These are phyloP conservation scores for Fusarium brevicatenulatum DNA, from an alignment of 2,329 filamentous ascomycete species.

Conservation along the genomic window DNA sequence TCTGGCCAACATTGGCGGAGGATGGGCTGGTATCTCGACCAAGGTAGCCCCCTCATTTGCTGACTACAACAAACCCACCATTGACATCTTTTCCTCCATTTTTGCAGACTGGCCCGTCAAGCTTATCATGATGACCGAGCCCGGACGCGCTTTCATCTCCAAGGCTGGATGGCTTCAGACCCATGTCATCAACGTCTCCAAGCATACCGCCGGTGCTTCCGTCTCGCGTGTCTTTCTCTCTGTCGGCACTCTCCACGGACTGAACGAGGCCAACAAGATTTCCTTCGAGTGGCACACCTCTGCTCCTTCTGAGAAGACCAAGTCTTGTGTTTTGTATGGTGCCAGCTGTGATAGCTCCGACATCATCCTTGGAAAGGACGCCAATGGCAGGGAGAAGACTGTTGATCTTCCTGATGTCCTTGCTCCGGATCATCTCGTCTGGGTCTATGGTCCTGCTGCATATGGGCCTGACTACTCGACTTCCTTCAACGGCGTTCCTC, in stretches of 20 bases:
- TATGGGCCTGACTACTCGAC: not conserved
- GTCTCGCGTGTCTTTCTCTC: not conserved
- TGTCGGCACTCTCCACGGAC: not conserved
- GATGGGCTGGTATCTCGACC: not conserved
- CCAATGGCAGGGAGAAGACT: not conserved
- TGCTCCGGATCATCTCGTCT: not conserved
- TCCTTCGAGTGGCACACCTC: not conserved
- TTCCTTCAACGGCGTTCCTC: not conserved
- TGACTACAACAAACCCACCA: not conserved
- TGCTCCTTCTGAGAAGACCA: not conserved
- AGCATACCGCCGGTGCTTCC: not conserved
- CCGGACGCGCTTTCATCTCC: not conserved
- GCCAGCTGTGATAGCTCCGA: not conserved
- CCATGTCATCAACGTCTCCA: not conserved
- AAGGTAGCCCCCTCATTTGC: not conserved
- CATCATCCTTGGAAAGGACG: not conserved
- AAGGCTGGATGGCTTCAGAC: not conserved
- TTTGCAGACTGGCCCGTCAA: not conserved
- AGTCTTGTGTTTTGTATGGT: not conserved
- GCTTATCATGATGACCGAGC: not conserved
- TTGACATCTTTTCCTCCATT: not conserved
- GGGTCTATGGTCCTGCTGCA: not conserved
- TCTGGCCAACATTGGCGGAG: not conserved
- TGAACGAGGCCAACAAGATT: not conserved
- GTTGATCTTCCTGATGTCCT: not conserved